Evolutionary conservation across 2,329 filamentous ascomycete genomes (phyloP), one percentile per base, ranked within the genome.

Genomic region (Canariomyces notabilis): DNA sequence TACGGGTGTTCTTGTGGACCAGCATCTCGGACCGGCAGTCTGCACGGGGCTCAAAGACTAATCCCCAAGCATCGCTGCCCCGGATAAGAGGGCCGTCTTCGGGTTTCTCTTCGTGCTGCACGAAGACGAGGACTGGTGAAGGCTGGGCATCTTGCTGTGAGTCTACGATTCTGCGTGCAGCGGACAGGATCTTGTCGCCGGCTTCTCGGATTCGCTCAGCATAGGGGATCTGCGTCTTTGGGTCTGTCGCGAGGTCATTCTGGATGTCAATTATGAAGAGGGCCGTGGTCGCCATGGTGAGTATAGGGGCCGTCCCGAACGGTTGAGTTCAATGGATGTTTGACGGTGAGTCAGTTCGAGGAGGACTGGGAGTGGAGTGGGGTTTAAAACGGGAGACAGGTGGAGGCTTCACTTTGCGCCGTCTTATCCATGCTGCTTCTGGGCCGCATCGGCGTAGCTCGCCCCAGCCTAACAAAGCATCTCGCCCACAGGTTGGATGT

Each of bases 201-300:
- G 57, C 57, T n/a, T 40, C 38, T 8, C 23, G 39, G 44, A 65
- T 49, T 3, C 59, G 53, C 1, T 52, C 57, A 2, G 60, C 55
- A 41, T 60, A 43, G 2, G 61, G 58, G 32, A 64, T 57, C 11
- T 47, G 37, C 12, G 59, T 62, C 12, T 46, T 18, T 1, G 57
- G 54, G 41, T 61, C 51, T 0, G 40, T 42, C 7, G 58, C 58
- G 26, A 64, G 57, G 23, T 60, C 60, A 34, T 61, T 58, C 38
- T 65, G 62, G 48, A 65, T 62, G 53, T 65, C 63, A 40, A 65
- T 59, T 21, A 64, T 59, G 43, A 65, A 64, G 29, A 65, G 59
- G 12, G 61, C 56, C 15, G 51, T 57, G 6, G 46, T 44, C 7
- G 46, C 21, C 48, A 50, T 50, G 23, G 12, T 40, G 42, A n/a